Conservation (phyloP, 1,284 basidiomycete species). For the Pholiota adiposa region DNA sequence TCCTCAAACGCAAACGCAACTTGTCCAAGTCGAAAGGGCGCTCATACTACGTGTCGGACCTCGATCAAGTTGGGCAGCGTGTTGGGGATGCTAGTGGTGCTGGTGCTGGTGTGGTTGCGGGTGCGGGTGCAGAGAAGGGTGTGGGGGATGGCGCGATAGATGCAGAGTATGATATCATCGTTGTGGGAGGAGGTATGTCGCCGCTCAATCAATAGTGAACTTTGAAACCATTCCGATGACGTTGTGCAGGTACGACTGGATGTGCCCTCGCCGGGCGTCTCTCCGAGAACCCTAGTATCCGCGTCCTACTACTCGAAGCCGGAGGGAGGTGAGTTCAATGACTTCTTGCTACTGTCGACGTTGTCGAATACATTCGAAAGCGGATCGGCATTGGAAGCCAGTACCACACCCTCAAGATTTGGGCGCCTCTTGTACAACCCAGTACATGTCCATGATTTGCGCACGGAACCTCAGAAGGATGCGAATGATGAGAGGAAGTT, state of each 20-base stretch:
- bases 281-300: slow-evolving; percentile 57
- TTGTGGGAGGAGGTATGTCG: slow-evolving; percentile 61
- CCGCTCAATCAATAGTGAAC: background rate
- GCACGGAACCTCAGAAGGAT: slow-evolving; percentile 57
- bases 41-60: slow-evolving; percentile 13
- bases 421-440: slow-evolving; percentile 41
- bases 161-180: slow-evolving; percentile 55
- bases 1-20: no score
- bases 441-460: slow-evolving; percentile 53
- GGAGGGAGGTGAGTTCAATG: slow-evolving; percentile 60
- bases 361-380: slow-evolving; percentile 25
- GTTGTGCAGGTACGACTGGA: slow-evolving; percentile 62
- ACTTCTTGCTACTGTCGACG: background rate
- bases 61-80: slow-evolving; percentile 13
- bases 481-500: slow-evolving; percentile 49
- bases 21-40: background rate
- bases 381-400: slow-evolving; percentile 40
- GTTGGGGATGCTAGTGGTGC: slow-evolving; percentile 1
- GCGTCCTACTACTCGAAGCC: slow-evolving; percentile 67
- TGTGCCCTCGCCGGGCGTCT: slow-evolving; percentile 69
- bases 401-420: slow-evolving; percentile 47
- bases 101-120: no score
- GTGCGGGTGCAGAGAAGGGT: no score
- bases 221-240: background rate
- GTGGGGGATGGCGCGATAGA: background rate